Evolutionary conservation across 805 yeast species (phyloP).

Genomic region (Yarrowia porcina): DNA sequence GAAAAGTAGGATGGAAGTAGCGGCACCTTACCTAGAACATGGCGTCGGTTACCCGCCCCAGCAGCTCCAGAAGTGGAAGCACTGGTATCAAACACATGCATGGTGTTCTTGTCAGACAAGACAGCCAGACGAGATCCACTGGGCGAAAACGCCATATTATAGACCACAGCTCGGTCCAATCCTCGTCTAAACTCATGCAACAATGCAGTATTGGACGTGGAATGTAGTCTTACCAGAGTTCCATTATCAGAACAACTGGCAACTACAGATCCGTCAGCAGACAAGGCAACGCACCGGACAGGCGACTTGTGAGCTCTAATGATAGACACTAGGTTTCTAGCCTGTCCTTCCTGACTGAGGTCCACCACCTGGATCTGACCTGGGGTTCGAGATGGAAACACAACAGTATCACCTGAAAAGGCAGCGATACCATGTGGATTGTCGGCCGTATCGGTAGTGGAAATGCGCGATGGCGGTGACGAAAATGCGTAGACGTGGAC

Average conservation of each 20-base stretch:
- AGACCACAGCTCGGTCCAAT: slow-evolving; percentile 74
- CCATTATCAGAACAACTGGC: slow-evolving; percentile 85
- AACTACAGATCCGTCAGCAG: slow-evolving; percentile 59
- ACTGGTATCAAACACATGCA: slow-evolving; percentile 74
- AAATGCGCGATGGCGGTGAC: slow-evolving; percentile 67
- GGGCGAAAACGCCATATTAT: slow-evolving; percentile 80
- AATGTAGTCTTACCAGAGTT: slow-evolving; percentile 71
- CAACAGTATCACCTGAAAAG: slow-evolving; percentile 52
- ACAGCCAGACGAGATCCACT: slow-evolving; percentile 75
- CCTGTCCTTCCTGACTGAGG: slow-evolving; percentile 57
- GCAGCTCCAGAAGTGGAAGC: slow-evolving; percentile 28
- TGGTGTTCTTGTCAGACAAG: slow-evolving; percentile 81
- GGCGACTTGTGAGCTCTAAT: slow-evolving; percentile 73
- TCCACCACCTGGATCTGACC: slow-evolving; percentile 84
- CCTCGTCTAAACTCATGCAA: slow-evolving; percentile 89
- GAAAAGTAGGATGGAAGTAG: slow-evolving; percentile 72
- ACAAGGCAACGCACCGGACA: slow-evolving; percentile 61
- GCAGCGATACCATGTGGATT: slow-evolving; percentile 66
- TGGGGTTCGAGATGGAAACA: slow-evolving; percentile 68
- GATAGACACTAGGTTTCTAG: slow-evolving; percentile 60
- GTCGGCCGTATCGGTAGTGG: slow-evolving; percentile 60
- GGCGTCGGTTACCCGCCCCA: slow-evolving; percentile 48
- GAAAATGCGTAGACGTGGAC: slow-evolving; percentile 77
- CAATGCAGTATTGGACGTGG: slow-evolving; percentile 63
- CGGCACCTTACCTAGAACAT: slow-evolving; percentile 61